Evolutionary conservation across 305 asterid genomes (phyloP), one percentile per base, ranked within the genome.

Genomic region (Rubia tinctorum): DNA sequence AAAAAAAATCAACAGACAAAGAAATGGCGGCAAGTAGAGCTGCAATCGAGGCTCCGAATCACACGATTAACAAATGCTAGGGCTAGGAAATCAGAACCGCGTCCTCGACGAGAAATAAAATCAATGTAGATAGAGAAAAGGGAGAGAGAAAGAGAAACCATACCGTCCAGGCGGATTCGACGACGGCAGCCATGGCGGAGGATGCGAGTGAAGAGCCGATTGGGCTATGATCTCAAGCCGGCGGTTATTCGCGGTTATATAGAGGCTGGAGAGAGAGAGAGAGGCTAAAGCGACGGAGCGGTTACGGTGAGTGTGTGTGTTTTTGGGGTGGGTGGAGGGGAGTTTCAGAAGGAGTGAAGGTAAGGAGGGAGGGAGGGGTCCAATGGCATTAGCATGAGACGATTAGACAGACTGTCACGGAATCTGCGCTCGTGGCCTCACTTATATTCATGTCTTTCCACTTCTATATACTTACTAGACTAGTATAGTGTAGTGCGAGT

Each of bases 101-200:
- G 55, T 75, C 55, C 73, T 71, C 75, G 49, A 68, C 74, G 47
- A 15, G 40, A 44, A 23, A 49, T 73, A 13, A 34, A 27, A 71
- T 65, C 63, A 78, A 69, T n/a, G 72, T 70, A 45, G 22, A 56
- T 6, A 5, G 60, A n/a, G 22, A 8, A 22, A 53, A 34, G 56
- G 9, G 10, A 43, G 47, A 43, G 47, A 43, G 20, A 53, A 2
- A 63, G 25, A 13, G 45, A 58, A 23, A 56, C 18, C 63, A 76
- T 80, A 90, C 96, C 94, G 82, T 83, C 96, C 96, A 90, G 77
- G 87, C 90, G 72, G 91, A 86, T 79, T 87, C 90, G 73, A 81
- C 18, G 71, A 83, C 15, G 42, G 91, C 72, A 71, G 89, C 90
- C 96, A 90, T 90, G 77, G 66, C 64, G 37, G 37, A 59, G 60